Base-by-base conservation (phyloP, 2,329 filamentous ascomycete genomes). In the Parastagonospora nodorum region DNA sequence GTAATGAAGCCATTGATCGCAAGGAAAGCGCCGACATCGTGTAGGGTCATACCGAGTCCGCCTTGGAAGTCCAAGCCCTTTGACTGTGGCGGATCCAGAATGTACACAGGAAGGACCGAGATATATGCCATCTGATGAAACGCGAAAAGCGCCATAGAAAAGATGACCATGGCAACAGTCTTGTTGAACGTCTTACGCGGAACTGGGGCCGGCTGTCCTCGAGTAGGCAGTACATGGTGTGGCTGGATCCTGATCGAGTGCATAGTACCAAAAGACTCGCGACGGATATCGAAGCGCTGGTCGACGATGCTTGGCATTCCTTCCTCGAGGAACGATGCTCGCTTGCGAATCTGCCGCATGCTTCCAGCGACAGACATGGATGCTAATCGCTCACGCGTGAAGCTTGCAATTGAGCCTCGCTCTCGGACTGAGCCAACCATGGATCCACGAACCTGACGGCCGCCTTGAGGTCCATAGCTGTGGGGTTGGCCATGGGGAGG, bases 71-170 rank as follows among this genome's bases (percentile, higher is more conserved):
- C 74, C 12, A 76, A 62, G 7, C 63, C 64, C 24, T 42, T 63
- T 28, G 48, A 37, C 2, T 35, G 24, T 16, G 82, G 81, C 19
- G 85, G 78, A 61, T 96, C 92, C 69, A 96, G 90, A 46, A 96
- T 85, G 76, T 96, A 97, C 53, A 97, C 96, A 8, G 92, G 92
- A 44, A 96, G 80, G 1, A 96, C 83, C 67, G 95, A 90, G 67
- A 96, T 91, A 74, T 90, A 97, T 1, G 89, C 91, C 91, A 97
- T 97, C 48, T 72, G 69, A 35, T 97, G 92, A 73, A 95, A 96
- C 8, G 90, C 92, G 75, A 95, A 95, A 58, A 97, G 88, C 42
- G 88, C 89, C 52, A 97, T 78, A 2, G 92, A 87, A n/a, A 92
- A 66, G 40, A 93, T 86, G 44, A 96, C 82, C 75, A 90, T 87